These are phyloP conservation scores for Exophiala aquamarina DNA, from an alignment of 2,329 filamentous ascomycete species.

Conservation along the genomic window DNA sequence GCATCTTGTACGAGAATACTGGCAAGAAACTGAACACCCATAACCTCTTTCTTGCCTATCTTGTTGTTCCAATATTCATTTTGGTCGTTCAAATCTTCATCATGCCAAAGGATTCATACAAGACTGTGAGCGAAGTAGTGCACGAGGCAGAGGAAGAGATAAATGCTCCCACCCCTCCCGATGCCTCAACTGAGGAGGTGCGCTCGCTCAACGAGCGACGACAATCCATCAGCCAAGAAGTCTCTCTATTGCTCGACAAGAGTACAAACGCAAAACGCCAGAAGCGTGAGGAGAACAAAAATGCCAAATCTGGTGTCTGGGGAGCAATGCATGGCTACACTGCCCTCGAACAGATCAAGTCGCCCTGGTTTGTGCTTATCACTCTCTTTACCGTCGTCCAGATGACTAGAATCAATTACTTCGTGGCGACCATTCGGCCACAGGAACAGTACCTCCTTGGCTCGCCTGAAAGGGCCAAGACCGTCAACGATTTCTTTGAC, in stretches of 20 bases:
- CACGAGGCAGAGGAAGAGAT: conserved; percentile 62
- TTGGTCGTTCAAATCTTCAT: conserved; percentile 65
- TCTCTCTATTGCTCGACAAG: conserved; percentile 70
- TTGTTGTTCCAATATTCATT: conserved; percentile 69
- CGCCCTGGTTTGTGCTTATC: conserved; percentile 82
- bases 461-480: conserved; percentile 59
- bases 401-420: conserved; percentile 86
- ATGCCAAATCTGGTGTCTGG: conserved; percentile 75
- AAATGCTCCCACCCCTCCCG: conserved; percentile 44
- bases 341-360: conserved; percentile 70
- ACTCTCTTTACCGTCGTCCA: conserved; percentile 76
- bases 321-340: conserved; percentile 76
- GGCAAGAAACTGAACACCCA: conserved; percentile 59
- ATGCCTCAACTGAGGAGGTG: conserved; percentile 54
- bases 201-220: conserved; percentile 52
- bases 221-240: conserved; percentile 66
- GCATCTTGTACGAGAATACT: conserved; percentile 65
- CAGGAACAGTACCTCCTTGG: conserved; percentile 78
- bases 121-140: conserved; percentile 80
- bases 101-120: conserved; percentile 76
- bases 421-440: conserved; percentile 79
- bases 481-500: conserved; percentile 83
- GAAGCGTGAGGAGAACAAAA: conserved; percentile 65
- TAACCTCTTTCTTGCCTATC: conserved; percentile 71
- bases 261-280: conserved; percentile 60